Evolutionary conservation across 2,329 filamentous ascomycete species (phyloP).

Genomic region (Atkinsonella hypoxylon): DNA sequence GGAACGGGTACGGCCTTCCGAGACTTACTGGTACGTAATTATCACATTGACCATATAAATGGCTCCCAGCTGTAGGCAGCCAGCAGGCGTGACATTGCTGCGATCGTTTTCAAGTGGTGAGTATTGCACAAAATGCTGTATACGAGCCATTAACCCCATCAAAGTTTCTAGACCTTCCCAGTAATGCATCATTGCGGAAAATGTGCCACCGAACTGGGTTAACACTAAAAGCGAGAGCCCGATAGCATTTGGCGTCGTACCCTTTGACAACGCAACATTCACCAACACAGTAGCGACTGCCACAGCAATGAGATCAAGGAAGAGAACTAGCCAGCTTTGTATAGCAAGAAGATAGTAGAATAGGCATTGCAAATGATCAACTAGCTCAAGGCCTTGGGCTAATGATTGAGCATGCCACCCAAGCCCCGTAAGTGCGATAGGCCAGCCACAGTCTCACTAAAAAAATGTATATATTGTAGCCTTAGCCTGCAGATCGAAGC

Average conservation of each 20-base stretch:
- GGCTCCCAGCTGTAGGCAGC: neutral
- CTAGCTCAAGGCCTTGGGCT: constrained; percentile 9
- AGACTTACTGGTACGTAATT: neutral
- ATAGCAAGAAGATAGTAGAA: constrained; percentile 33
- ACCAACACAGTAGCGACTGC: constrained; percentile 34
- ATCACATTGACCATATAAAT: constrained; percentile 1
- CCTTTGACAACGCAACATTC: constrained; percentile 20
- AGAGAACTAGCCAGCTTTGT: constrained; percentile 36
- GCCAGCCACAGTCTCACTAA: constrained; percentile 12
- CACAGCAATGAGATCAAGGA: constrained; percentile 33
- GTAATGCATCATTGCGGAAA: neutral
- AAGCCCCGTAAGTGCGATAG: constrained; percentile 22
- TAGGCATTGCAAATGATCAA: constrained; percentile 22
- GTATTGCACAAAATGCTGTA: neutral
- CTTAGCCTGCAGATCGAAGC: constrained; percentile 18
- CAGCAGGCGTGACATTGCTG: neutral
- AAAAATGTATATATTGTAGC: constrained; percentile 17
- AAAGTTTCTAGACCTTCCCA: constrained; percentile 1
- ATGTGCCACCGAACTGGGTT: neutral
- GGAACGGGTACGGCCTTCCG: too few relatives aligned
- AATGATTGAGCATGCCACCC: constrained; percentile 12
- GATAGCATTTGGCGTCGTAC: constrained; percentile 14
- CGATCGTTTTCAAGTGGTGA: neutral
- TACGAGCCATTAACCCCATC: constrained; percentile 1
- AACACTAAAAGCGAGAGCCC: neutral